Evolutionary conservation across 2,329 filamentous ascomycete genomes (phyloP).

Genomic region (Aspergillus transmontanensis): DNA sequence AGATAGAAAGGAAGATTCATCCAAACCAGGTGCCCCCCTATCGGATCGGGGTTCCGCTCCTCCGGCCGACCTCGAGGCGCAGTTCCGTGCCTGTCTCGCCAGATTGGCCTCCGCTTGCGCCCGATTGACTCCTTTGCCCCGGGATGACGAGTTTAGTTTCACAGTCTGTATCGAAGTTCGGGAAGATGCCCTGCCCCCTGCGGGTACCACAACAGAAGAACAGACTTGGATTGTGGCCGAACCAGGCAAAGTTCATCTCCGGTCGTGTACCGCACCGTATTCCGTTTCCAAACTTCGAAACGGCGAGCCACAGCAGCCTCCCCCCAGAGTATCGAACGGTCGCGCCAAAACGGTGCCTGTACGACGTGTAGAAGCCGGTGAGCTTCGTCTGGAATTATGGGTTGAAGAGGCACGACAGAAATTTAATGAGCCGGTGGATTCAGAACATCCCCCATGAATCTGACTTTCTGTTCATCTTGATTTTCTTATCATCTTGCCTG

Average conservation of each 20-base stretch:
- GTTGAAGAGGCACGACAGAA: constrained; percentile 66
- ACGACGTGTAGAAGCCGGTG: constrained; percentile 64
- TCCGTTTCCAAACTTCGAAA: constrained; percentile 42
- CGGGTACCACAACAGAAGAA: constrained; percentile 51
- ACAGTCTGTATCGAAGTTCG: constrained; percentile 53
- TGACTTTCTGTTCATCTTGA: constrained; percentile 9
- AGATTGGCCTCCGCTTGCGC: constrained; percentile 47
- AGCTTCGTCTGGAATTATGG: constrained; percentile 69
- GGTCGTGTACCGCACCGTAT: constrained; percentile 43
- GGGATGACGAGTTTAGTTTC: constrained; percentile 51
- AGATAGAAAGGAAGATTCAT: constrained; percentile 38
- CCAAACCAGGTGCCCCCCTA: constrained; percentile 32
- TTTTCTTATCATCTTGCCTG: constrained; percentile 6
- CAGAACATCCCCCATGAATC: constrained; percentile 39
- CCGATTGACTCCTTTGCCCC: constrained; percentile 46
- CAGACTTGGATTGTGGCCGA: constrained; percentile 65
- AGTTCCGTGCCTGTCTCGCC: constrained; percentile 51
- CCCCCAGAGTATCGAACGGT: constrained; percentile 43
- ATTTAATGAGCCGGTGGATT: constrained; percentile 45
- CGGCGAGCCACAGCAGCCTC: constrained; percentile 37
- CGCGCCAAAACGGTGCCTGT: constrained; percentile 62
- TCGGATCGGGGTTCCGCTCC: constrained; percentile 32
- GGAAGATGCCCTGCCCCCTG: constrained; percentile 49
- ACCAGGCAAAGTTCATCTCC: constrained; percentile 45
- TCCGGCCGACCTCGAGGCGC: constrained; percentile 49